Base-by-base conservation (phyloP, 768 basidiomycete species). In the Tylopilus vinaceipallidus region DNA sequence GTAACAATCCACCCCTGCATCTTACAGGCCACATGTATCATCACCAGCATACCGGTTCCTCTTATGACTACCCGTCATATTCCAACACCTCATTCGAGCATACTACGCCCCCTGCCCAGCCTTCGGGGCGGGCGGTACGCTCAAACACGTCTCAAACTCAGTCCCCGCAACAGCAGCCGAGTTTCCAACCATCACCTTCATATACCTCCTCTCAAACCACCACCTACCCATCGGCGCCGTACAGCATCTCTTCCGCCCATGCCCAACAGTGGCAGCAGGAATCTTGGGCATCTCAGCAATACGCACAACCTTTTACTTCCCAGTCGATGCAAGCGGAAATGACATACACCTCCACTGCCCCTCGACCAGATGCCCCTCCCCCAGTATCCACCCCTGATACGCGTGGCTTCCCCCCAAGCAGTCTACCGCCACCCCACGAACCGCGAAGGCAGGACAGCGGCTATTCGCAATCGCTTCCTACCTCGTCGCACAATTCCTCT, bases 11-110 rank as follows among this genome's bases (percentile, higher is more conserved):
- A 78, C 77, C 78, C 72, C 79, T 32, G 69, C 79, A 36, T 78
- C 80, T 5, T 38, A 71, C 74, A 45, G 73, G 77, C 50, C 81
- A 82, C 59, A 71, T 81, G 64, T 84, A 85, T 63, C 73, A 75
- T 45, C 68, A 74, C 50, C 71, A 76, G 45, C 74, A 72, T 17
- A 71, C 71, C 29, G 63, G 69, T 32, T 71, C 71, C 47, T 57
- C 71, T 50, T 84, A 86, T 62, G 78, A 78, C 54, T 82, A 81
- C 62, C 41, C 75, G 26, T 64, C 73, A 47, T 77, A 79, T 51
- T 66, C 62, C 23, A 56, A 61, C 24, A 50, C 68, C 8, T 55
- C 67, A 4, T 67, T 57, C 41, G 64, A 63, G 37, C 52, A 52
- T 10, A 40, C 58, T 6, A 60, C 60, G 40, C 62, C 63, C 49